Evolutionary conservation across 768 basidiomycete genomes (phyloP).

Genomic region (Thelephora ganbajun): DNA sequence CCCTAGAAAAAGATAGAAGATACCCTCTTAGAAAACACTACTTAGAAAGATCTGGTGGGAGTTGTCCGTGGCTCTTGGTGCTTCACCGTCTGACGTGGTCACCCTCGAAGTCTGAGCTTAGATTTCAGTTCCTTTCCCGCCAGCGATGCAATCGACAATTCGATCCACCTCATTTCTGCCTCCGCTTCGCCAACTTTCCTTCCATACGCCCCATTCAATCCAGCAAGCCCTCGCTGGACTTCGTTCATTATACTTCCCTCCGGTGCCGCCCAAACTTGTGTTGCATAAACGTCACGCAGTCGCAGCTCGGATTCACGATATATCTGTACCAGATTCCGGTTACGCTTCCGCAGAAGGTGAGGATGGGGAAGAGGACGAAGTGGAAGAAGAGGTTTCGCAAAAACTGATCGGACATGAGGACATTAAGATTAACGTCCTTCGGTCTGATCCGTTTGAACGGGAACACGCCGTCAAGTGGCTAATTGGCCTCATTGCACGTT

Average conservation of each 20-base stretch:
- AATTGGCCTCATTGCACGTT: slow-evolving; percentile 51
- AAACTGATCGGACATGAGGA: slow-evolving; percentile 10
- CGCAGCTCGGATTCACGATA: slow-evolving; percentile 22
- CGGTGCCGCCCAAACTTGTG: slow-evolving; percentile 14
- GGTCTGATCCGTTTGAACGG: slow-evolving; percentile 53
- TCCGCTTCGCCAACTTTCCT: slow-evolving; percentile 29
- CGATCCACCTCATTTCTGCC: slow-evolving; percentile 42
- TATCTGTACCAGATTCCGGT: slow-evolving; percentile 52
- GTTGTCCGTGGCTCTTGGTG: no score
- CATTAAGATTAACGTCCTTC: slow-evolving; percentile 30
- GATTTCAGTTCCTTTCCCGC: no score
- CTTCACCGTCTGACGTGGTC: no score
- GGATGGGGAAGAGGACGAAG: slow-evolving; percentile 23
- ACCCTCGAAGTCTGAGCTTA: no score
- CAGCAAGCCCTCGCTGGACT: slow-evolving; percentile 29
- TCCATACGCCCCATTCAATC: slow-evolving; percentile 23
- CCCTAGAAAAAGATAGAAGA: slow-evolving; percentile 13
- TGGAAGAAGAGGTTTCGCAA: slow-evolving; percentile 8
- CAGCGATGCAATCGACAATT: no score
- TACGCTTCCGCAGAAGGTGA: slow-evolving; percentile 66
- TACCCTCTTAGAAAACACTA: slow-evolving; percentile 11
- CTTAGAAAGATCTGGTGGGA: neutral
- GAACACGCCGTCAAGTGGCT: slow-evolving; percentile 62
- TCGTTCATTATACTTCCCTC: slow-evolving; percentile 37
- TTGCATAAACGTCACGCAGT: slow-evolving; percentile 10